Base-by-base conservation (phyloP, 83 land plant genomes). In the Picea abies region DNA sequence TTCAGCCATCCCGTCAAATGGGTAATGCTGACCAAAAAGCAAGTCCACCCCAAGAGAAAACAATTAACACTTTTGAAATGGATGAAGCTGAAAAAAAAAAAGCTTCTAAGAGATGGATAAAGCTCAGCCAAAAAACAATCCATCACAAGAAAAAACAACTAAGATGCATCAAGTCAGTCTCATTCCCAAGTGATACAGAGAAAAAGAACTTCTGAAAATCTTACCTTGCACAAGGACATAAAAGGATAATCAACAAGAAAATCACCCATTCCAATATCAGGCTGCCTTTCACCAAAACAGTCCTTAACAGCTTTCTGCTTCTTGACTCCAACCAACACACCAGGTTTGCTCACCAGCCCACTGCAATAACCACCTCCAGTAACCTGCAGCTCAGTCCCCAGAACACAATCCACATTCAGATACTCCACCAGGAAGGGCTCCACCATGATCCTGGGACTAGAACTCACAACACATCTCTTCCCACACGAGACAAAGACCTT, bases 151-250 rank as follows among this genome's bases (percentile, higher is more conserved):
- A 41, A 41, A 41, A 41, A 41, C 44, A 41, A 41, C 49, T 6
- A 44, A 9, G 7, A 7, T 44, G 49, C 49, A 44, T 44, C 60
- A 56, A 56, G 4, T 56, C 60, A 62, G 2, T 44, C 8, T 4
- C 25, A 66, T 14, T 22, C n/a, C 67, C 37, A 32, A 35, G 47
- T 15, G 37, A 82, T 67, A 39, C 26, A 64, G 14, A 25, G 19
- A 17, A 65, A 12, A 66, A 17, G 62, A 80, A 44, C 47, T 16
- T 37, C 35, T 6, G 15, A 64, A 41, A 63, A 82, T 22, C 61
- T 77, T 78, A 92, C 97, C 98, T 95, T 93, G 92, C 94, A 93
- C 5, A 87, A 78, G 12, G 94, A 86, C 81, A 95, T 64, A 60
- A 91, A 88, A 26, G 66, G 83, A 5, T 82, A 84, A 67, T 95